phyloP scores from a whole-genome alignment of 441 rosid species.

The Corymbia citriodora region DNA sequence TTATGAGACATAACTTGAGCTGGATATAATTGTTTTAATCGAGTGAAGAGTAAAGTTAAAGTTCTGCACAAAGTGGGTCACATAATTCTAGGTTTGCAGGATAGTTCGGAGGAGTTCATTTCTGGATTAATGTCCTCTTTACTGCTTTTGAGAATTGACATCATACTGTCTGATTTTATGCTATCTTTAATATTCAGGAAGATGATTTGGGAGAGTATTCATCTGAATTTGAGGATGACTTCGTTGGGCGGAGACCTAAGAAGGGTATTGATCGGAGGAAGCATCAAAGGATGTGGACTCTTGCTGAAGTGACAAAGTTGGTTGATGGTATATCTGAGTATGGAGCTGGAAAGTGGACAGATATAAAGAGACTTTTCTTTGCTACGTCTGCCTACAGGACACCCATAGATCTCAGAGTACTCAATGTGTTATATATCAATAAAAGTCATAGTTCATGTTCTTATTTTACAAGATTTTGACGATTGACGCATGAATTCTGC shows the following conservation, averaged over 20 bases:
- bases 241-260: conserved; percentile 22
- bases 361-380: conserved; percentile 70
- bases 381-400: conserved; percentile 68
- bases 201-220: conserved; percentile 36
- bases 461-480: neutral
- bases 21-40: neutral
- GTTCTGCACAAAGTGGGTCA: neutral
- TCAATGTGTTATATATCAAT: neutral
- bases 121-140: neutral
- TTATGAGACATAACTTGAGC: neutral
- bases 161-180: neutral
- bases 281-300: conserved; percentile 86
- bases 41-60: neutral
- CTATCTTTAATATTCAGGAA: conserved; percentile 16
- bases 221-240: conserved; percentile 54
- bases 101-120: neutral
- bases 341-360: conserved; percentile 96
- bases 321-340: conserved; percentile 78
- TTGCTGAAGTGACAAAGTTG: conserved; percentile 68
- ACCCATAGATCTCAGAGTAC: conserved; percentile 93
- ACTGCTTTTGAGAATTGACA: neutral
- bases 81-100: neutral
- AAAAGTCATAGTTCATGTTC: neutral
- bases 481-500: conserved; percentile 11
- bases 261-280: conserved; percentile 61